phyloP scores from a whole-genome alignment of 2,329 filamentous ascomycete species.

The Fusarium nurragi region DNA sequence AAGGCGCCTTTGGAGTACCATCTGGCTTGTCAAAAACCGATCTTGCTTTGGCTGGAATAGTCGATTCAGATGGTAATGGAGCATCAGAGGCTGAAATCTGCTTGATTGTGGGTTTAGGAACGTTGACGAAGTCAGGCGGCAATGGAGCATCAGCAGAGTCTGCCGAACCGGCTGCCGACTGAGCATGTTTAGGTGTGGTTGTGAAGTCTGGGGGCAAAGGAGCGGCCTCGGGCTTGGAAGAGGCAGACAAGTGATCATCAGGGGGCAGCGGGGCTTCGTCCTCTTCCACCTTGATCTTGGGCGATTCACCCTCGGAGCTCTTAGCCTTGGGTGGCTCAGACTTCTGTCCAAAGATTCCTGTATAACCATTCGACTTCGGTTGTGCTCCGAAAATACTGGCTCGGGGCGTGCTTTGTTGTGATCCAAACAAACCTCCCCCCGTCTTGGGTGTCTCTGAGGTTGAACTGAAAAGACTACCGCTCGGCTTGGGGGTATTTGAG shows the following conservation, averaged over 20 bases:
- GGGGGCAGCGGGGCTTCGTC: conserved; percentile 61
- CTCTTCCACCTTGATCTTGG: conserved; percentile 51
- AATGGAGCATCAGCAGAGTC: conserved; percentile 45
- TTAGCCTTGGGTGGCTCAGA: conserved; percentile 24
- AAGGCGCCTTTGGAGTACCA: conserved; percentile 50
- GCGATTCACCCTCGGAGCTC: conserved; percentile 36
- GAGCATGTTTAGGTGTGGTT: conserved; percentile 30
- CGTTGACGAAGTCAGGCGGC: conserved; percentile 47
- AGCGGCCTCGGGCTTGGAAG: conserved; percentile 49
- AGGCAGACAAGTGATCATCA: conserved; percentile 62
- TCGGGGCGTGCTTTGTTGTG: conserved; percentile 38
- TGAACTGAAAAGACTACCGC: conserved; percentile 35
- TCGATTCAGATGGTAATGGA: conserved; percentile 27
- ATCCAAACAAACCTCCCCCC: conserved; percentile 33
- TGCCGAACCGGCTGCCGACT: conserved; percentile 13
- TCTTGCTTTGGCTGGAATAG: conserved; percentile 22
- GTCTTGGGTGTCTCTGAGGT: conserved; percentile 46
- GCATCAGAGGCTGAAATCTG: conserved; percentile 12
- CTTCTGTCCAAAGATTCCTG: conserved; percentile 41
- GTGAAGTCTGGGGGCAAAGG: conserved; percentile 58
- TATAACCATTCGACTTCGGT: conserved; percentile 37
- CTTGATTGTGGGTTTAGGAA: conserved; percentile 27
- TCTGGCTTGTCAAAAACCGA: conserved; percentile 41
- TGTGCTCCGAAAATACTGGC: conserved; percentile 34
- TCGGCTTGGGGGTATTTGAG: conserved; percentile 30